These are phyloP conservation scores for Phytophthora pseudosyringae DNA, from an alignment of 352 stramenopile species.

Conservation along the genomic window DNA sequence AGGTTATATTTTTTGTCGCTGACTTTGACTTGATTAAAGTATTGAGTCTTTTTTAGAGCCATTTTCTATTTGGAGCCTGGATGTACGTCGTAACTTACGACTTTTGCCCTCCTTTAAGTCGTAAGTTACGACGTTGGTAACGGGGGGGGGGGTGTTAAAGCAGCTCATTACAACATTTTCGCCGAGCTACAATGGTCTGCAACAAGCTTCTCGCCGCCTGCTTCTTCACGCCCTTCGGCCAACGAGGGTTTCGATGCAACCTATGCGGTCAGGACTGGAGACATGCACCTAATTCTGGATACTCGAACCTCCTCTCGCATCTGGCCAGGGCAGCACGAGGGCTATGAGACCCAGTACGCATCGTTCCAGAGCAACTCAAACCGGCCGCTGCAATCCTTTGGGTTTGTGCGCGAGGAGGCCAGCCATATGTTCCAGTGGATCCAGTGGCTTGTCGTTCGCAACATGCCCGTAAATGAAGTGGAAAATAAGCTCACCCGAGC, in stretches of 20 bases:
- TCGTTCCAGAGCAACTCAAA: not conserved
- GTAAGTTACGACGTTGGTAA: constrained; percentile 14
- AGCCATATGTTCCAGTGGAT: constrained; percentile 25
- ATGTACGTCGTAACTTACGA: constrained; percentile 14
- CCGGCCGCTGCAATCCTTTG: not conserved
- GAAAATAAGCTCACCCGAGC: not conserved
- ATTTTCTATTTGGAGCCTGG: constrained; percentile 1
- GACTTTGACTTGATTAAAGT: constrained; percentile 12
- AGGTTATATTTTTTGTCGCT: not conserved
- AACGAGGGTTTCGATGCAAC: constrained; percentile 20
- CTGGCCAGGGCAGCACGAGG: constrained; percentile 3
- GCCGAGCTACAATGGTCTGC: not conserved
- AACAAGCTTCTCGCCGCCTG: constrained; percentile 12
- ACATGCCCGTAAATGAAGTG: not conserved
- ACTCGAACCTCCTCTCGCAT: constrained; percentile 20
- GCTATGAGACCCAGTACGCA: constrained; percentile 6
- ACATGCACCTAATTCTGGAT: not conserved
- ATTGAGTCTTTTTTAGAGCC: constrained; percentile 10
- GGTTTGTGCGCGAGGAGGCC: not conserved
- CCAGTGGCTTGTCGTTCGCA: constrained; percentile 10
- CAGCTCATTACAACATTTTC: too few species aligned
- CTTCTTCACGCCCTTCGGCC: constrained; percentile 9
- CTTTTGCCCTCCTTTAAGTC: constrained; percentile 1
- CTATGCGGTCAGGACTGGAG: not conserved
- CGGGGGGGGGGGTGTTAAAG: constrained; percentile 7